Evolutionary conservation across 306 rosid species (phyloP), one percentile per base, ranked within the genome.

Genomic region (Adenanthera pavonina): DNA sequence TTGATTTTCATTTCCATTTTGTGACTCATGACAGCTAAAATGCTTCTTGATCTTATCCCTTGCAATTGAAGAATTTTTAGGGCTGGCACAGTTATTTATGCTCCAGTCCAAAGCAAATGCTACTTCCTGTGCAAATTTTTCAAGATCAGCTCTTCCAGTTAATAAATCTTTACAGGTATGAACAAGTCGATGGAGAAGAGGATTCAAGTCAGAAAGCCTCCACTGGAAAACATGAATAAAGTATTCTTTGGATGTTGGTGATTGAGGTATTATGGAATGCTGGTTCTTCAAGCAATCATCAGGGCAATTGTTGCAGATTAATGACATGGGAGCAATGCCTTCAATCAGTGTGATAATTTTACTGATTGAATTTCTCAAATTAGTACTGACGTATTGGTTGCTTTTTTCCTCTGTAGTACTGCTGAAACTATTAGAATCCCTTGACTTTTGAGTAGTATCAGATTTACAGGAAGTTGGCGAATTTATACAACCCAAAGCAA

Each of bases 1-100:
- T 20, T 70, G 57, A 14, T 47, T 70, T 70, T 46, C 75, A 70
- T 20, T 47, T 25, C 77, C 89, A 68, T 72, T 72, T 68, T 46
- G 80, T 25, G 85, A 56, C 4, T 77, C 81, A 51, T 78, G 72
- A 82, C 69, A 69, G 77, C 86, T 85, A 19, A 92, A 83, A 78
- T 86, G 97, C 86, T 83, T 90, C 89, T 86, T 92, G 83, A 92
- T 92, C 86, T 87, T 90, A 77, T 87, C 89, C 82, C 90, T 81
- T 54, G 89, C 78, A 74, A 82, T 86, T 67, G 85, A 82, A 76
- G 90, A 90, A 79, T 86, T 86, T 76, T 80, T 62, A 69, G 90
- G 80, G 51, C 78, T 83, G 70, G 83, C 88, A 49, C 87, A 72
- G 82, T 92, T 90, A 36, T 87, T 88, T 43, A 88, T 74, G 84